Evolutionary conservation across 129 eudicot genomes (phyloP).

Genomic region (Flaveria trinervia): DNA sequence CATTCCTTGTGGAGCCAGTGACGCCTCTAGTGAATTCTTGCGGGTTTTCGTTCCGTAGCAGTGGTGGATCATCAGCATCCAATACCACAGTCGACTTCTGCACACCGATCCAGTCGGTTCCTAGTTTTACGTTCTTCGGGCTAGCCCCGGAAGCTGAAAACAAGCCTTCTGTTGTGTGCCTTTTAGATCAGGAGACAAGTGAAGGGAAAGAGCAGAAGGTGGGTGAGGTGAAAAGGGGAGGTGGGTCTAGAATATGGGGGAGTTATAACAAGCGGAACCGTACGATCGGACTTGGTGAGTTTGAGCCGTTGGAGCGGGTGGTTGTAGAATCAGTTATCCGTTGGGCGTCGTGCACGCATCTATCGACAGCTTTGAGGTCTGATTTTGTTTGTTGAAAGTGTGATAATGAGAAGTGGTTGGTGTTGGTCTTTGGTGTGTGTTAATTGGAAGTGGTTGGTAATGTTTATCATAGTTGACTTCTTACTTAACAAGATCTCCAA

Average conservation of each 20-base stretch:
- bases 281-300: slow-evolving; percentile 82
- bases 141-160: slow-evolving; percentile 34
- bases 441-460: slow-evolving; percentile 3
- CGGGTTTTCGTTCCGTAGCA: slow-evolving; percentile 65
- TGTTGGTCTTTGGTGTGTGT: slow-evolving; percentile 3
- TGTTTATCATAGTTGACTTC: too few relatives aligned
- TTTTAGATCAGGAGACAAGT: slow-evolving; percentile 25
- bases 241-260: slow-evolving; percentile 42
- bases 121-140: slow-evolving; percentile 71
- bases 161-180: slow-evolving; percentile 22
- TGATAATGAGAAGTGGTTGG: slow-evolving; percentile 15
- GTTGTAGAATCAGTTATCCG: slow-evolving; percentile 80
- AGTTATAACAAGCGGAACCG: slow-evolving; percentile 75
- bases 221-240: slow-evolving; percentile 45
- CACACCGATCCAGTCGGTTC: slow-evolving; percentile 50
- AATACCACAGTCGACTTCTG: slow-evolving; percentile 43
- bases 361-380: slow-evolving; percentile 64
- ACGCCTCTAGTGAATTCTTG: slow-evolving; percentile 45
- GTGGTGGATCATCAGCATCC: slow-evolving; percentile 52
- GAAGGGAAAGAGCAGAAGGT: slow-evolving; percentile 32
- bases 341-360: slow-evolving; percentile 89
- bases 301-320: slow-evolving; percentile 66
- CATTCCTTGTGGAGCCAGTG: slow-evolving; percentile 60
- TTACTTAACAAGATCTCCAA: not conserved
- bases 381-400: slow-evolving; percentile 67